phyloP scores from a whole-genome alignment of 176 grass and related monocot species.

The Paspalum notatum region DNA sequence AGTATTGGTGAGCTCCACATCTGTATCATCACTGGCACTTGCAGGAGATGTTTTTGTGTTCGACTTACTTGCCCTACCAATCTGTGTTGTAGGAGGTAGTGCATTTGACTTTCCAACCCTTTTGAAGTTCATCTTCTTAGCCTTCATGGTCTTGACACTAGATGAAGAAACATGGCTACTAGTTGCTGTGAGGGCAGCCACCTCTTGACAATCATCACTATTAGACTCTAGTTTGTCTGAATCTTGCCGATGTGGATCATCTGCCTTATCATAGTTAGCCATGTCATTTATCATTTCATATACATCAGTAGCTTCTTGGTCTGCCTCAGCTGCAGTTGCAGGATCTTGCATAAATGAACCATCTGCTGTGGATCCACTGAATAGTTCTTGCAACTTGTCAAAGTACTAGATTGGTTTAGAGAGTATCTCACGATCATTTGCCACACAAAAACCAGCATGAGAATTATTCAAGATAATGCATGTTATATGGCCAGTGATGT shows the following conservation, averaged over 20 bases:
- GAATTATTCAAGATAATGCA: background rate
- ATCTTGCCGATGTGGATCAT: background rate
- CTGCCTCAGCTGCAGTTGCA: background rate
- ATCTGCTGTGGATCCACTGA: background rate
- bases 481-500: background rate
- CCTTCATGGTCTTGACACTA: background rate
- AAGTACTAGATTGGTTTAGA: background rate
- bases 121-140: slow-evolving; percentile 16
- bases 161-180: slow-evolving; percentile 19
- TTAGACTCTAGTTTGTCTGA: background rate
- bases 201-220: no score
- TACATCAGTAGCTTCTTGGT: background rate
- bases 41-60: background rate
- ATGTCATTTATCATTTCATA: background rate
- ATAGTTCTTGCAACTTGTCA: slow-evolving; percentile 7
- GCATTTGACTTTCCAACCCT: background rate
- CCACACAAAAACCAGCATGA: background rate
- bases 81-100: no score
- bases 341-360: slow-evolving; percentile 13
- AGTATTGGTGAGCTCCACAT: background rate
- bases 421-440: background rate
- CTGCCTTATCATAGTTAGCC: background rate
- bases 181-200: background rate
- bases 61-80: background rate
- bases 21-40: background rate